Evolutionary conservation across 345 rosid species (phyloP).

Genomic region (Eucalyptus coolabah): DNA sequence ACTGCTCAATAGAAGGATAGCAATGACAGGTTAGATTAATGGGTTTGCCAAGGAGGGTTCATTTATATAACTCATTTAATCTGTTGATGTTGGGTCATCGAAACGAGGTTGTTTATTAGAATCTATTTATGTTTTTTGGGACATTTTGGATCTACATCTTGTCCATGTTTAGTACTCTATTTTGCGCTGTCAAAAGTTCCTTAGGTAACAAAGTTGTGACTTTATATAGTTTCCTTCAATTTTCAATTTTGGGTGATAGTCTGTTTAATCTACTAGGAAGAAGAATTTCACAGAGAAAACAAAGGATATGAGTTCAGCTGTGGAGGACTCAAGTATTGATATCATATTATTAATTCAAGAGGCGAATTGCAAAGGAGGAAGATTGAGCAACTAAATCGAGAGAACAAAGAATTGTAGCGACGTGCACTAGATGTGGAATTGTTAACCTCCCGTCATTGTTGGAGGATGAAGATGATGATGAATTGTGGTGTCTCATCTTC

Average conservation of each 20-base stretch:
- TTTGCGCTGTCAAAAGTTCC: constrained; percentile 10
- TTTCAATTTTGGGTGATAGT: neutral
- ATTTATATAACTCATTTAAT: neutral
- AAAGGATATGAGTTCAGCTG: constrained; percentile 8
- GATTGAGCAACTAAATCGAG: neutral
- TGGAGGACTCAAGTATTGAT: constrained; percentile 15
- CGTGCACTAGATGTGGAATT: neutral
- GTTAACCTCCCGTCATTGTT: neutral
- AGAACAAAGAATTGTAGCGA: neutral
- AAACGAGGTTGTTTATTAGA: constrained; percentile 2
- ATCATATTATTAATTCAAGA: neutral
- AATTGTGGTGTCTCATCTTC: neutral
- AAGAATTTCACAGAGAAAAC: neutral
- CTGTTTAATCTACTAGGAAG: neutral
- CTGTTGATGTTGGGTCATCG: constrained; percentile 15
- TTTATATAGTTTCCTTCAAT: neutral
- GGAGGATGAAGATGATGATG: neutral
- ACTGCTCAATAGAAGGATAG: constrained; percentile 4
- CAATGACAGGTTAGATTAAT: constrained; percentile 15
- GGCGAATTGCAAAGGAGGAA: neutral
- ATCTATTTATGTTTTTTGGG: constrained; percentile 6
- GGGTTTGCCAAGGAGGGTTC: constrained; percentile 1
- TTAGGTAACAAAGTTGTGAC: constrained; percentile 14
- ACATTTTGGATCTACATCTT: constrained; percentile 29
- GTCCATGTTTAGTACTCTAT: constrained; percentile 12